Evolutionary conservation across 768 basidiomycete genomes (phyloP), one percentile per base, ranked within the genome.

Genomic region (Crassisporium funariophilum): DNA sequence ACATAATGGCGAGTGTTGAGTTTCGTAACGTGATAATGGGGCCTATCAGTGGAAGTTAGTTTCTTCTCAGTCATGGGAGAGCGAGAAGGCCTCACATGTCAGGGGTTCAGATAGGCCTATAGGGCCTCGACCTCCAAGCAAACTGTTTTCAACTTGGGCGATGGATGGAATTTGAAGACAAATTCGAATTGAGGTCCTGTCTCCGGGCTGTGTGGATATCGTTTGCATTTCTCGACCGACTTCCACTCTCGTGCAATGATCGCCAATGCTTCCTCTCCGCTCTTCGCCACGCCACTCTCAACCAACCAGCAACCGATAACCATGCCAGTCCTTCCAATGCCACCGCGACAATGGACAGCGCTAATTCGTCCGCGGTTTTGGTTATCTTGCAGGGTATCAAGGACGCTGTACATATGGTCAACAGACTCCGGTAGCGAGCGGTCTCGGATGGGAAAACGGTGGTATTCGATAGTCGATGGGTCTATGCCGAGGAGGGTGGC

Each of bases 341-440:
- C 88, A 2, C 88, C 88, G 7, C 86, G 76, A 60, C 88, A 91
- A 58, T 91, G 88, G 4, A 91, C 86, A 4, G 86, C 88, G n/a
- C 68, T 71, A 24, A 83, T 74, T 11, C 86, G 74, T 2, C 78
- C 81, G 3, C 80, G 74, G 5, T 58, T 59, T 50, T 82, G 76
- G 55, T 85, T 85, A 58, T 84, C 82, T 21, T 76, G 62, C 9
- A 89, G 65, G 11, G 82, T 80, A 41, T 70, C 70, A 42, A 90
- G 67, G 44, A 88, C 81, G 22, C 64, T 57, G 44, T 81, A 75
- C 69, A 89, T 79, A 56, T 77, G 77, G 19, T 81, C 75, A 23
- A 69, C 58, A 9, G 79, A 82, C 56, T 76, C 73, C 33, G 88
- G 88, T 5, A 87, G 66, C 25, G 72, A 81, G 39, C 88, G 77